Evolutionary conservation across 192 early-diverging fungal genomes (phyloP).

Genomic region (Podila epicladia): DNA sequence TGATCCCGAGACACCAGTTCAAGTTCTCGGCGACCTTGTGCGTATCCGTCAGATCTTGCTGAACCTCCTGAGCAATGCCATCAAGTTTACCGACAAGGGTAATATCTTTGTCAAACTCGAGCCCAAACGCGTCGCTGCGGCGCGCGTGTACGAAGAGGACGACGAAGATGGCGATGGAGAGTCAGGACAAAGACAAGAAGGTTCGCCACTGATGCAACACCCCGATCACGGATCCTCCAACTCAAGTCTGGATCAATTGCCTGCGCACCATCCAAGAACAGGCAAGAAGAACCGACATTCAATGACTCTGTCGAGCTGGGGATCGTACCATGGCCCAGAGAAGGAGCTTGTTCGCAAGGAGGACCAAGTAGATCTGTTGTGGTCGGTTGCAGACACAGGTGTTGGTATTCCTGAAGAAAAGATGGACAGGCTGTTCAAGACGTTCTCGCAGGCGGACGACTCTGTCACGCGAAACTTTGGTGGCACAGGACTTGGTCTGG

Average conservation of each 20-base stretch:
- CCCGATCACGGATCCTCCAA: background rate
- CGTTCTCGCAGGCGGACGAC: constrained; percentile 57
- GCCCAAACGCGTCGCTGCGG: constrained; percentile 23
- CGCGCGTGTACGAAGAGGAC: constrained; percentile 33
- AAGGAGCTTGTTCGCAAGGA: background rate
- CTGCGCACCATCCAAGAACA: background rate
- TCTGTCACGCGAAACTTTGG: constrained; percentile 57
- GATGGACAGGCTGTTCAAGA: constrained; percentile 52
- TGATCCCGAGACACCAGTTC: constrained; percentile 48
- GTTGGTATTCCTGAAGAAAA: constrained; percentile 49
- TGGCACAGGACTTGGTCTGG: constrained; percentile 56
- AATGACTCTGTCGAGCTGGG: background rate
- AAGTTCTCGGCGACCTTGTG: constrained; percentile 59
- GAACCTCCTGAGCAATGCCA: constrained; percentile 64
- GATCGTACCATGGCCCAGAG: background rate
- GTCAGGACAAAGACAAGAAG: background rate
- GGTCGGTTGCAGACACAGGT: constrained; percentile 53
- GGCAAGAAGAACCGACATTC: constrained; percentile 5
- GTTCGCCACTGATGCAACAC: background rate
- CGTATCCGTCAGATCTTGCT: constrained; percentile 65
- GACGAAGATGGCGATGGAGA: constrained; percentile 2
- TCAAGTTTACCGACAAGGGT: constrained; percentile 62
- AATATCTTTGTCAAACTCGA: constrained; percentile 52
- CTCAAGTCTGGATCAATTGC: background rate
- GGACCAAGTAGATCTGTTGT: constrained; percentile 29